phyloP scores from a whole-genome alignment of 2,329 filamentous ascomycete species.

The Claviceps quebecensis region DNA sequence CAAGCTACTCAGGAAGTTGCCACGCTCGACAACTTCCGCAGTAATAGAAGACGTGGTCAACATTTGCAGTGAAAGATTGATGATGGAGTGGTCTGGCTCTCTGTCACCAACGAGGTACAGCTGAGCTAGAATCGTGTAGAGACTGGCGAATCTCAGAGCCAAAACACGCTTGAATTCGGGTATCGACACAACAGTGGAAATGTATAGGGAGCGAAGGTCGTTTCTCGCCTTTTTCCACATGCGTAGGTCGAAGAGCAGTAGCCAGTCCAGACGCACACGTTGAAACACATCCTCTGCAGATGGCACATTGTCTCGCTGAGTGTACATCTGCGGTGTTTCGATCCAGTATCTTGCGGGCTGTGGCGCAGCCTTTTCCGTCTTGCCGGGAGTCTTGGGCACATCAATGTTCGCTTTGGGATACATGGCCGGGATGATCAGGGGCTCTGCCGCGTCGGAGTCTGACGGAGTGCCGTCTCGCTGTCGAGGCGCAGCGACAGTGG shows the following conservation, averaged over 20 bases:
- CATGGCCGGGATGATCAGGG: constrained; percentile 46
- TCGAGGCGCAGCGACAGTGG: constrained; percentile 26
- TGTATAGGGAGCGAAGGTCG: constrained; percentile 83
- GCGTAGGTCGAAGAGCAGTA: constrained; percentile 85
- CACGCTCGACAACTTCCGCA: constrained; percentile 83
- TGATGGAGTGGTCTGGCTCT: constrained; percentile 95
- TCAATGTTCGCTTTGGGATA: constrained; percentile 52
- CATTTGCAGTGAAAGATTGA: constrained; percentile 94
- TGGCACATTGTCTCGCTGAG: constrained; percentile 45
- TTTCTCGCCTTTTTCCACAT: constrained; percentile 95
- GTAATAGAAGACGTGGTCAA: constrained; percentile 94
- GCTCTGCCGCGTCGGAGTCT: constrained; percentile 55
- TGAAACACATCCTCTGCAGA: constrained; percentile 79
- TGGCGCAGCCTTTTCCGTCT: constrained; percentile 32
- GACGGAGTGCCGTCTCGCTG: constrained; percentile 54
- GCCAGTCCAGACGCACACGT: constrained; percentile 80
- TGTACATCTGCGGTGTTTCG: constrained; percentile 60
- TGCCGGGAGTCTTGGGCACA: constrained; percentile 71
- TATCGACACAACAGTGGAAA: constrained; percentile 89
- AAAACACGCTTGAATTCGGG: constrained; percentile 92
- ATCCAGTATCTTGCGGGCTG: constrained; percentile 73
- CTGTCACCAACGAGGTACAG: constrained; percentile 91
- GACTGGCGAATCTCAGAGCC: constrained; percentile 80
- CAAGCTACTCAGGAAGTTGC: constrained; percentile 89
- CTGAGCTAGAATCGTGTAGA: constrained; percentile 89